Conservation (phyloP, 257 asterid species). For the Datura wrightii region DNA sequence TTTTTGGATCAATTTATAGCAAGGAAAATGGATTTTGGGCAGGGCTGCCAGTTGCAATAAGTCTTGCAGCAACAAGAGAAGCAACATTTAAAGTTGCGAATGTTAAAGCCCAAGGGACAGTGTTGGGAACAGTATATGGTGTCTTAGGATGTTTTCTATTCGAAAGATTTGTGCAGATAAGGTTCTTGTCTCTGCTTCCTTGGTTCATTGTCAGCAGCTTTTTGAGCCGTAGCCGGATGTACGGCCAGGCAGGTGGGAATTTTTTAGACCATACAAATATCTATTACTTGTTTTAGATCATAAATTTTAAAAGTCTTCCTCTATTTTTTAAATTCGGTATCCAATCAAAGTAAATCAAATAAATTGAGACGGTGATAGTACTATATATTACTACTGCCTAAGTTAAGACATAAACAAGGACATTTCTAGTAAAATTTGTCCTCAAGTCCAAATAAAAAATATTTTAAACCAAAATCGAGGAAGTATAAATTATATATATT, state of each 20-base stretch:
- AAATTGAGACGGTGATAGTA: no score
- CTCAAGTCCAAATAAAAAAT: background rate
- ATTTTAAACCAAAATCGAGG: no score
- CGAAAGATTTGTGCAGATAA: slow-evolving; percentile 52
- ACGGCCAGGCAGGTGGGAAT: slow-evolving; percentile 81
- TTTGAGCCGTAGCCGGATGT: slow-evolving; percentile 71
- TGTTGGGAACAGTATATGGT: slow-evolving; percentile 81
- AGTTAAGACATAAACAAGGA: no score
- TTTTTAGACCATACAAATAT: no score
- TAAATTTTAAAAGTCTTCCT: no score
- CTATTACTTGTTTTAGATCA: no score
- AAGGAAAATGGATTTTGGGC: slow-evolving; percentile 81
- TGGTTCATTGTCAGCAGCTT: slow-evolving; percentile 85
- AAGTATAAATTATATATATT: no score
- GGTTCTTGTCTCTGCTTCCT: slow-evolving; percentile 79
- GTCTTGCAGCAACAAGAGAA: slow-evolving; percentile 69
- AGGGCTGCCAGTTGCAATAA: slow-evolving; percentile 77
- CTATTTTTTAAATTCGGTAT: no score
- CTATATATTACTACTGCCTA: no score
- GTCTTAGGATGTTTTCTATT: slow-evolving; percentile 78
- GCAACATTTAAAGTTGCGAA: slow-evolving; percentile 81
- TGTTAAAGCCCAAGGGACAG: slow-evolving; percentile 86
- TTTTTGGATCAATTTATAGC: slow-evolving; percentile 69
- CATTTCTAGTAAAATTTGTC: background rate
- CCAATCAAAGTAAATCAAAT: no score